phyloP scores from a whole-genome alignment of 2,329 filamentous ascomycete genomes.

The Furcasterigmium furcatum region DNA sequence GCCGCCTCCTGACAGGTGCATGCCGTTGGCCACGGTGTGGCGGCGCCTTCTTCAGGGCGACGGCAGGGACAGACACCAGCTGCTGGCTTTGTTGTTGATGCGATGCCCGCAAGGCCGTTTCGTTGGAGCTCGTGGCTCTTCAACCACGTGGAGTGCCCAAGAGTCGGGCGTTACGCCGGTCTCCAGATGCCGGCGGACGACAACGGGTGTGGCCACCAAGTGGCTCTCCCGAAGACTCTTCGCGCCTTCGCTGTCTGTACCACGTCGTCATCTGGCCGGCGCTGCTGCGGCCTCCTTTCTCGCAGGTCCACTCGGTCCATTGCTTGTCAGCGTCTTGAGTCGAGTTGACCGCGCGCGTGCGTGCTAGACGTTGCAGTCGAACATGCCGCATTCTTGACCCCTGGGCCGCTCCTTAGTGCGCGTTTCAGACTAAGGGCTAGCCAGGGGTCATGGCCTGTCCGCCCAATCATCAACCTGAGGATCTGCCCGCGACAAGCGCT shows the following conservation, averaged over 20 bases:
- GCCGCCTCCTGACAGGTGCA: conserved; percentile 10
- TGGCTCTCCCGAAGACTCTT: too few species aligned
- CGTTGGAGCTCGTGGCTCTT: not conserved
- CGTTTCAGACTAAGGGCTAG: conserved; percentile 21
- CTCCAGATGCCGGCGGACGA: not conserved
- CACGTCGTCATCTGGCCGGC: not conserved
- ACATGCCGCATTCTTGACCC: too few species aligned
- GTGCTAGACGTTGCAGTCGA: too few species aligned
- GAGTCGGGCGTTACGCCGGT: not conserved
- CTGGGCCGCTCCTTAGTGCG: conserved; percentile 5
- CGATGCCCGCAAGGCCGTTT: too few species aligned
- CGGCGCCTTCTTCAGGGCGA: conserved; percentile 1
- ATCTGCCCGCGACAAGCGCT: conserved; percentile 21
- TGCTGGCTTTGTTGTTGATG: too few species aligned
- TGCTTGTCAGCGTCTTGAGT: too few species aligned
- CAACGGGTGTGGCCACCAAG: too few species aligned
- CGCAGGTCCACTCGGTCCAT: too few species aligned
- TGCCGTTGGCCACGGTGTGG: conserved; percentile 1
- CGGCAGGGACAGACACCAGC: too few species aligned
- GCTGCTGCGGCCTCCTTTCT: not conserved
- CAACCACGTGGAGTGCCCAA: not conserved
- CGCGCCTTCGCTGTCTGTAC: not conserved
- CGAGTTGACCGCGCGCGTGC: conserved; percentile 11
- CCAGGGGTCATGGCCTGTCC: conserved; percentile 25
- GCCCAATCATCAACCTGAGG: conserved; percentile 28